phyloP scores from a whole-genome alignment of 2,329 filamentous ascomycete genomes.

The Penicillium freii region DNA sequence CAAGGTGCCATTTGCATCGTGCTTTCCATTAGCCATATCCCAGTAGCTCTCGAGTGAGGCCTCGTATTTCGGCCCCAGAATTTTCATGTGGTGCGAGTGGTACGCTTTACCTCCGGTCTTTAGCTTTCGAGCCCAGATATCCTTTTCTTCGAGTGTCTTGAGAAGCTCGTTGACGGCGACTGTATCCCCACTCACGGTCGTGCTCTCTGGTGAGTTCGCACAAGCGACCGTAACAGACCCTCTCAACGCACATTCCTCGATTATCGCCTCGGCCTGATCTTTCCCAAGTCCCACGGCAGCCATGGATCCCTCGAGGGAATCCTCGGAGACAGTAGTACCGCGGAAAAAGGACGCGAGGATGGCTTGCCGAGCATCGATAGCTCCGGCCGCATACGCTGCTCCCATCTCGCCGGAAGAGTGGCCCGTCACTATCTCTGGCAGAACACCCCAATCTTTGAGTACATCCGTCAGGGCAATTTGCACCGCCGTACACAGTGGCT shows the following conservation, averaged over 20 bases:
- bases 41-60: neutral
- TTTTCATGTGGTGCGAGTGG: neutral
- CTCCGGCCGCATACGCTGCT: conserved; percentile 8
- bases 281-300: conserved; percentile 18
- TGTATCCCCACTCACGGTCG: neutral
- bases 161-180: neutral
- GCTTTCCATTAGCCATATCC: neutral
- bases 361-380: conserved; percentile 1
- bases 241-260: conserved; percentile 10
- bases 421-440: neutral
- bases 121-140: neutral
- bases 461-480: conserved; percentile 10
- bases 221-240: neutral
- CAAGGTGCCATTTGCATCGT: neutral
- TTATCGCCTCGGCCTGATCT: conserved; percentile 1
- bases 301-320: conserved; percentile 17
- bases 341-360: neutral
- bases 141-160: neutral
- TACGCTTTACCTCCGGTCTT: neutral
- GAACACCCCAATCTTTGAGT: neutral
- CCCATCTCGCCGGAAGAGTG: conserved; percentile 15
- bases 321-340: neutral
- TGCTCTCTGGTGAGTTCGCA: neutral
- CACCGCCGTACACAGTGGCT: conserved; percentile 9
- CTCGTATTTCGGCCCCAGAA: neutral